phyloP scores from a whole-genome alignment of 805 yeast genomes.

The Barnettozyma siamensis region DNA sequence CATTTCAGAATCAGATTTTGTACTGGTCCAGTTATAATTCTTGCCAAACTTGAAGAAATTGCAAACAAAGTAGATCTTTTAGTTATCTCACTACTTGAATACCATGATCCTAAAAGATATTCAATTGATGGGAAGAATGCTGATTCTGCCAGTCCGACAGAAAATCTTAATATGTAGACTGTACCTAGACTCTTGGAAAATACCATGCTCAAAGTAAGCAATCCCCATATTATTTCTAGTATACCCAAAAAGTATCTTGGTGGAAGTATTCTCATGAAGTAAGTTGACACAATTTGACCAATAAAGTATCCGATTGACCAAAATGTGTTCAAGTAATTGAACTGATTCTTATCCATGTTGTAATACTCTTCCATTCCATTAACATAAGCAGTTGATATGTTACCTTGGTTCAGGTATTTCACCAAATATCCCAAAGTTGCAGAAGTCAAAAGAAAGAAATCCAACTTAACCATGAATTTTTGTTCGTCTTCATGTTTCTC shows the following conservation, averaged over 20 bases:
- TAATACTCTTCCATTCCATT: slow-evolving; percentile 41
- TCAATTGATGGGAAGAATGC: slow-evolving; percentile 46
- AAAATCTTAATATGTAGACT: slow-evolving; percentile 28
- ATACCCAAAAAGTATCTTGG: slow-evolving; percentile 39
- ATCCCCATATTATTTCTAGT: slow-evolving; percentile 39
- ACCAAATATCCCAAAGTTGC: slow-evolving; percentile 40
- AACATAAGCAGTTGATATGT: slow-evolving; percentile 41
- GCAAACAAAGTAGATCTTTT: slow-evolving; percentile 30
- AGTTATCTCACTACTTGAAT: slow-evolving; percentile 27
- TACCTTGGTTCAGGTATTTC: slow-evolving; percentile 36
- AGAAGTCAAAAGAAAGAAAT: slow-evolving; percentile 34
- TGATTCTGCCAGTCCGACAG: slow-evolving; percentile 38
- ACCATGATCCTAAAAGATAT: slow-evolving; percentile 34
- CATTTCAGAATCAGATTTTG: slow-evolving; percentile 27
- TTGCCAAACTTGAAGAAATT: slow-evolving; percentile 27
- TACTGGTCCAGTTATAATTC: slow-evolving; percentile 32
- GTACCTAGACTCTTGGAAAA: slow-evolving; percentile 19
- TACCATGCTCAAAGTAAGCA: slow-evolving; percentile 31
- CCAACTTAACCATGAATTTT: slow-evolving; percentile 28
- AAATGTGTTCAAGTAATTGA: slow-evolving; percentile 36
- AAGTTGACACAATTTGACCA: slow-evolving; percentile 41
- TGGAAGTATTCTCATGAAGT: slow-evolving; percentile 32
- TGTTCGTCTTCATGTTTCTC: slow-evolving; percentile 33
- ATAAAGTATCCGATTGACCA: slow-evolving; percentile 45
- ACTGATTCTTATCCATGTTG: slow-evolving; percentile 35